Evolutionary conservation across 2,329 filamentous ascomycete genomes (phyloP), one percentile per base, ranked within the genome.

Genomic region (Colletotrichum paranaense): DNA sequence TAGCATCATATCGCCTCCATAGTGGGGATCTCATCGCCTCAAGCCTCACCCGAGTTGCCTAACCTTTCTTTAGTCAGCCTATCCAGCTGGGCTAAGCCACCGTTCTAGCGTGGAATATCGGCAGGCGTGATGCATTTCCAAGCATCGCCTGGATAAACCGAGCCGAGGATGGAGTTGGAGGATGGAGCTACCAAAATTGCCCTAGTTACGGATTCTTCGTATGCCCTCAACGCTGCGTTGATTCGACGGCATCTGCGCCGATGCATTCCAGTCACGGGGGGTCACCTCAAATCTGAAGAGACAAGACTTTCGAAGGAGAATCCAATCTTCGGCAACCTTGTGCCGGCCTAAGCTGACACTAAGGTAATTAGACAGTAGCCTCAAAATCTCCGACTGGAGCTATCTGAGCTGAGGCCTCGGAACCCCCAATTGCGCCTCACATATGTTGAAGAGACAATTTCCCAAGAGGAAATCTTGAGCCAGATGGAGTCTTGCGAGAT

Each of bases 1-100:
- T 35, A 49, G 7, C 42, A 49, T 49, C 42, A 49, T 9, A 24
- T 22, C 32, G 32, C 32, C 49, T 8, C 6, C 52, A 22, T 42
- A 6, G 53, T 59, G 53, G 53, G 35, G 22, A 26, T 30, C 22
- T 65, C 42, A 49, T 22, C 52, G 32, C 30, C 49, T 55, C 26
- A 64, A 55, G 32, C 52, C 62, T 57, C 24, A 22, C 62, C 16
- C 32, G 32, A 46, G 26, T 28, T 42, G 52, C 24, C 62, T 30
- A 22, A 46, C 22, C 28, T 52, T 38, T 22, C 19, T 30, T 57
- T 19, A 8, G 62, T 24, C 24, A 58, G 28, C 49, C 53, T 26
- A 3, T 16, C 35, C n/a, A 64, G 49, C 26, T 59, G 55, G 38
- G 32, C 66, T 64, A 60, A 72, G 70, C 70, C 70, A 69, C 55